Percentiles rank a stretch among this genome's conserved stretches.
phyloP scores from a whole-genome alignment of 768 basidiomycete species.

The Hericium rajendrae region DNA sequence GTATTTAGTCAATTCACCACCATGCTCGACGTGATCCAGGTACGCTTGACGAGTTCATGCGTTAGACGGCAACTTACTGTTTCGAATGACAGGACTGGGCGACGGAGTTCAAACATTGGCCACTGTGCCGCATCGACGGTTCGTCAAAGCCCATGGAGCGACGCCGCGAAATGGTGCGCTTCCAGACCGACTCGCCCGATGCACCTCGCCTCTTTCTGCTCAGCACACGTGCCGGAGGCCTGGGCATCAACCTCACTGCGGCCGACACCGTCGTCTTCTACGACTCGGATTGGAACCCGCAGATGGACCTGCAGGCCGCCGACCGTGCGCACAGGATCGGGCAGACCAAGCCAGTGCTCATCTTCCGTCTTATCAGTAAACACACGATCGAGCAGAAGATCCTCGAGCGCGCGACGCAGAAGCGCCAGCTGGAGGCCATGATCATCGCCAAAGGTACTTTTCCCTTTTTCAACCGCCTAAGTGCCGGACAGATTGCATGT shows the following conservation, averaged over 20 bases:
- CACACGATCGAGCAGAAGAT: constrained; percentile 91
- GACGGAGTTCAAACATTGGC: constrained; percentile 69
- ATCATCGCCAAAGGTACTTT: constrained; percentile 83
- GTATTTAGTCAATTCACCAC: constrained; percentile 90
- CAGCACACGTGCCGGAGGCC: constrained; percentile 70
- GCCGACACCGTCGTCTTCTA: constrained; percentile 93
- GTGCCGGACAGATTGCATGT: neutral
- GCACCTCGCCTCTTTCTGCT: constrained; percentile 72
- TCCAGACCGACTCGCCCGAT: constrained; percentile 59
- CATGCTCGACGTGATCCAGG: constrained; percentile 94
- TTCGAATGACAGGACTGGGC: constrained; percentile 72
- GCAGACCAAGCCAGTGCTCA: constrained; percentile 82
- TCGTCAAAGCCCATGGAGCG: constrained; percentile 71
- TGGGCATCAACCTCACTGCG: constrained; percentile 73
- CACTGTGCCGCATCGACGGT: constrained; percentile 88
- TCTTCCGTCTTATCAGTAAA: constrained; percentile 78
- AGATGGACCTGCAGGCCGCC: constrained; percentile 95
- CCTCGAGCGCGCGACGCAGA: constrained; percentile 78
- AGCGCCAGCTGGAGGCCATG: constrained; percentile 84
- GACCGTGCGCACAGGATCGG: constrained; percentile 96
- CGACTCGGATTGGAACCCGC: constrained; percentile 91
- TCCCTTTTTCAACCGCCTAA: neutral
- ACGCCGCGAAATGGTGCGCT: constrained; percentile 74
- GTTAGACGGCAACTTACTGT: neutral
- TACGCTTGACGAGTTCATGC: constrained; percentile 21